Percentiles rank a stretch among this genome's conserved stretches.
Conservation (phyloP, 2,329 filamentous ascomycete genomes). For the Coleophoma eucalyptorum region DNA sequence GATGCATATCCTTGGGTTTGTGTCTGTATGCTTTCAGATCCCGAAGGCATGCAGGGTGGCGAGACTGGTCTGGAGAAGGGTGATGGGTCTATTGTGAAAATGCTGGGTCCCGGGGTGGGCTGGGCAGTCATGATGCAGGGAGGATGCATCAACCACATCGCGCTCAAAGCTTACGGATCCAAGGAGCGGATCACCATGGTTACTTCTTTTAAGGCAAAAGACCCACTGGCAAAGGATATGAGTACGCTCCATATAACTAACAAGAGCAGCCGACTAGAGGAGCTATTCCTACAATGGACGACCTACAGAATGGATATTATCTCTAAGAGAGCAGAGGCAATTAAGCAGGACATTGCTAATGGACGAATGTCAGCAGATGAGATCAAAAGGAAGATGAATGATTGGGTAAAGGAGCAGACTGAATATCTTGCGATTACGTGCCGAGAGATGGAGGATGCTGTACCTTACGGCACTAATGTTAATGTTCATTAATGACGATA, state of each 20-base stretch:
- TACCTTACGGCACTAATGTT: background rate
- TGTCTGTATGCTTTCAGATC: slow-evolving; percentile 39
- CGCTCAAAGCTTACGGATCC: slow-evolving; percentile 26
- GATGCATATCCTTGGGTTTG: slow-evolving; percentile 41
- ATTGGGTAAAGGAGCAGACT: background rate
- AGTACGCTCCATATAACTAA: slow-evolving; percentile 19
- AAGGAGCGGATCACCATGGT: slow-evolving; percentile 35
- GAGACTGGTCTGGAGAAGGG: slow-evolving; percentile 54
- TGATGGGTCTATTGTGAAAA: slow-evolving; percentile 31
- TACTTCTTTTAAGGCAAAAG: slow-evolving; percentile 31
- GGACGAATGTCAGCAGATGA: background rate
- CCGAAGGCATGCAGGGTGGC: slow-evolving; percentile 36
- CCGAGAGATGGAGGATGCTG: background rate
- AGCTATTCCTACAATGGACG: slow-evolving; percentile 24
- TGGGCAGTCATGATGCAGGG: slow-evolving; percentile 34
- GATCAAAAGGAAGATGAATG: background rate
- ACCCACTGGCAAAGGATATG: slow-evolving; percentile 29
- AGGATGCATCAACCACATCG: slow-evolving; percentile 32
- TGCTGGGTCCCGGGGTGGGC: slow-evolving; percentile 31
- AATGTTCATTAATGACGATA: too few species aligned
- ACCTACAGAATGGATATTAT: slow-evolving; percentile 23
- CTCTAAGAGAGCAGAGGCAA: slow-evolving; percentile 15
- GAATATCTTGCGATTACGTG: background rate
- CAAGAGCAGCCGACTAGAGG: slow-evolving; percentile 20
- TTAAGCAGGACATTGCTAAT: slow-evolving; percentile 6